A percentile compares a stretch with the other conserved stretches of the same genome.
phyloP scores from a whole-genome alignment of 352 stramenopile species.

The Phytophthora multivora region DNA sequence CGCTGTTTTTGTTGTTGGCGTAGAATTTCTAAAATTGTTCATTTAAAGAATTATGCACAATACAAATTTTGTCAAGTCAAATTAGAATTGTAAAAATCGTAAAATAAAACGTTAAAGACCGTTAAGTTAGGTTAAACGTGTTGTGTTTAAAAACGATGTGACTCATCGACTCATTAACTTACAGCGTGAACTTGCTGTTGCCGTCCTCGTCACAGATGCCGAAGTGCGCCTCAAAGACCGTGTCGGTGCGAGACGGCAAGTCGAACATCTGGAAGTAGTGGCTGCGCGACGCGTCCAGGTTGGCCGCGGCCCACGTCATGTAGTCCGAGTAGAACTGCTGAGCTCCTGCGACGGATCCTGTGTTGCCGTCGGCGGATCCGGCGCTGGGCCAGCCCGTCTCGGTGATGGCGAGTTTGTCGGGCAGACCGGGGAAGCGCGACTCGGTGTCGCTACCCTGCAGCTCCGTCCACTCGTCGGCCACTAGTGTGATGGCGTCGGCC shows the following conservation, averaged over 20 bases:
- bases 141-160: no score
- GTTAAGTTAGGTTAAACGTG: no score
- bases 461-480: conserved; percentile 49
- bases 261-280: conserved; percentile 77
- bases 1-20: no score
- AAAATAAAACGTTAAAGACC: no score
- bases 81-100: no score
- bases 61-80: no score
- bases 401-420: conserved; percentile 55
- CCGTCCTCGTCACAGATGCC: conserved; percentile 43
- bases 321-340: conserved; percentile 51
- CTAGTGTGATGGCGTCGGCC: conserved; percentile 46
- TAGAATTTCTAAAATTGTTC: no score
- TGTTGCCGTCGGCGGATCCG: conserved; percentile 50
- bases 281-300: conserved; percentile 37
- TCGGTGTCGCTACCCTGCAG: conserved; percentile 41
- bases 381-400: conserved; percentile 69
- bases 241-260: conserved; percentile 48
- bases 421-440: conserved; percentile 46
- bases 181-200: conserved; percentile 46
- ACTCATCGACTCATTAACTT: conserved; percentile 1
- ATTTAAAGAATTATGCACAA: no score
- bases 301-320: conserved; percentile 32
- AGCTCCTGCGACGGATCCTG: conserved; percentile 37
- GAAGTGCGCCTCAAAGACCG: conserved; percentile 52